Conservation (phyloP, 345 rosid species). For the Eucalyptus virginea region DNA sequence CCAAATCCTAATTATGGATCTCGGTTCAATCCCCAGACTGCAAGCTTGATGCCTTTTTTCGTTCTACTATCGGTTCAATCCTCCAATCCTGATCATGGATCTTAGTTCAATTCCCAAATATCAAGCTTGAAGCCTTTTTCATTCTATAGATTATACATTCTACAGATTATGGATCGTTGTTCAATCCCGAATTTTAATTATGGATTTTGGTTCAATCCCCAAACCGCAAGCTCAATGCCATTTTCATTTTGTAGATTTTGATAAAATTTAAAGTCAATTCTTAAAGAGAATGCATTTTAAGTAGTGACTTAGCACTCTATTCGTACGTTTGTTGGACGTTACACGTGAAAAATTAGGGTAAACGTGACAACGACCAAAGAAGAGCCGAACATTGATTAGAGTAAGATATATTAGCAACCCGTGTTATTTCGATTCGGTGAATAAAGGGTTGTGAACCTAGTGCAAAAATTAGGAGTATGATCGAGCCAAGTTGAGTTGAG, state of each 20-base stretch:
- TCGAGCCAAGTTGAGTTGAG: not conserved
- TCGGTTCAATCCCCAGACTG: too few species aligned
- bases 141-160: too few species aligned
- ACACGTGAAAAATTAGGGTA: not conserved
- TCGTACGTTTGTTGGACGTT: not conserved
- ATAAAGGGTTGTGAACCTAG: not conserved
- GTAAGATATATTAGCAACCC: not conserved
- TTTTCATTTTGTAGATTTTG: not conserved
- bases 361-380: not conserved
- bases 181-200: not conserved
- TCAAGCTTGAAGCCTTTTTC: too few species aligned
- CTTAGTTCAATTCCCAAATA: not conserved
- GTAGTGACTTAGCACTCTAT: not conserved
- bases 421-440: not conserved
- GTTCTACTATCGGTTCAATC: too few species aligned
- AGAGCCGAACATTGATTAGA: not conserved
- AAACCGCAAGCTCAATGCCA: rapidly evolving
- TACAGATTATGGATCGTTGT: rapidly evolving
- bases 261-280: not conserved
- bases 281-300: not conserved
- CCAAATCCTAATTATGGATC: too few species aligned
- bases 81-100: too few species aligned
- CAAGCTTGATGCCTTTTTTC: too few species aligned
- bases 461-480: not conserved
- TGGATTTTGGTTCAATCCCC: not conserved